Evolutionary conservation across 2,329 filamentous ascomycete genomes (phyloP), one percentile per base, ranked within the genome.

Genomic region (Fusarium sp.): DNA sequence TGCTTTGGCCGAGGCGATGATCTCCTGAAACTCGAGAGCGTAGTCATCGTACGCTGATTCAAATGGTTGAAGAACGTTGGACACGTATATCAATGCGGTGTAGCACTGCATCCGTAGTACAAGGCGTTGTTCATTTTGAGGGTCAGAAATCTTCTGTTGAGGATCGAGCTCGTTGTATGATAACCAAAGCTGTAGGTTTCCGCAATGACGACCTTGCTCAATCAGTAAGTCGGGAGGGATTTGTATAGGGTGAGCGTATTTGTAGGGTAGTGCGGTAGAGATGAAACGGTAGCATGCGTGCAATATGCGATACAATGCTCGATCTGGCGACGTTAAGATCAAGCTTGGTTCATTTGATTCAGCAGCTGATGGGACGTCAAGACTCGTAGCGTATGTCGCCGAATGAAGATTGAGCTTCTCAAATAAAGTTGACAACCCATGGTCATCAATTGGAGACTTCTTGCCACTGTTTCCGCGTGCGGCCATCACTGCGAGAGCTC

Each of bases 31-130:
- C 9, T 72, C 69, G 1, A 49, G 62, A 0, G 52, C 46, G n/a
- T 62, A 65, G 39, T 13, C 25, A 15, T 73, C 71, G 22, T 61
- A 72, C 5, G 53, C 49, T 5, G 59, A 49, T 47, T 73, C 56
- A 4, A 62, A 68, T 0, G 62, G 66, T 2, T 73, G 69, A 8
- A 73, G 66, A 38, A 57, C 52, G 8, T 47, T 68, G 7, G 66
- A 35, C 1, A 62, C 41, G 31, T 68, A 50, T 36, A 73, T 45
- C 10, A 73, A 22, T 8, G 62, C 69, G 4, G 71, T 25, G n/a
- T 72, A 67, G 31, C 57, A 70, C 33, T 72, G 66, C 29, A 31
- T 50, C 4, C 69, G 67, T 6, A 73, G 60, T 14, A 74, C 71
- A 0, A 73, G 17, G 0, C 68, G 31, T 3, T 57, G 55, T n/a